Evolutionary conservation across 2,329 filamentous ascomycete genomes (phyloP).

Genomic region (Curvularia hawaiiensis): DNA sequence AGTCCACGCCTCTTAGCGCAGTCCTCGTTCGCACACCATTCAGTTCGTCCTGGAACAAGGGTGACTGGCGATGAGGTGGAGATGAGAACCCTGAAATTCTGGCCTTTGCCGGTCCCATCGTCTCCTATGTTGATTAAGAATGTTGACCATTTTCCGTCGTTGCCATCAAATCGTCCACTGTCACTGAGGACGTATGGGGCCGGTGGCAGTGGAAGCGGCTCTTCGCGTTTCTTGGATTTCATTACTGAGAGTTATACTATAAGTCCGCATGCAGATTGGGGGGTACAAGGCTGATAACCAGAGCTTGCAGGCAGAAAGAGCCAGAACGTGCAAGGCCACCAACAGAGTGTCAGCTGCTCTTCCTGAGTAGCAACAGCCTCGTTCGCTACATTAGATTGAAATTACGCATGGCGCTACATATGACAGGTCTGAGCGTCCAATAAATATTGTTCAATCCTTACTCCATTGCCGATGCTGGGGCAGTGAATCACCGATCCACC

Average conservation of each 20-base stretch:
- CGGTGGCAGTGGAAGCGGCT: constrained; percentile 20
- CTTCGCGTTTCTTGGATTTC: constrained; percentile 29
- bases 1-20: constrained; percentile 42
- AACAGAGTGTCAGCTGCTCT: constrained; percentile 19
- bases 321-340: constrained; percentile 20
- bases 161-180: constrained; percentile 42
- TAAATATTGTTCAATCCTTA: constrained; percentile 13
- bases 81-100: constrained; percentile 44
- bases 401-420: constrained; percentile 16
- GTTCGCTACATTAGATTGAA: constrained; percentile 18
- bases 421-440: constrained; percentile 19
- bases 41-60: constrained; percentile 30
- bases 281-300: constrained; percentile 19
- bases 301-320: constrained; percentile 17
- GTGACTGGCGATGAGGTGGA: constrained; percentile 38
- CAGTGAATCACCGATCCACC: constrained; percentile 17
- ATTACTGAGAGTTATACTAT: constrained; percentile 29
- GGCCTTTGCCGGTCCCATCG: constrained; percentile 34
- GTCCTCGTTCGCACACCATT: constrained; percentile 30
- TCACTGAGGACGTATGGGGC: constrained; percentile 23
- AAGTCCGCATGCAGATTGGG: constrained; percentile 8
- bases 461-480: constrained; percentile 15
- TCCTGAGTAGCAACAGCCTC: constrained; percentile 25
- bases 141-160: constrained; percentile 51
- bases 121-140: constrained; percentile 49